Conservation (phyloP, 176 grass and related monocot genomes). For the Urochloa ruziziensis region DNA sequence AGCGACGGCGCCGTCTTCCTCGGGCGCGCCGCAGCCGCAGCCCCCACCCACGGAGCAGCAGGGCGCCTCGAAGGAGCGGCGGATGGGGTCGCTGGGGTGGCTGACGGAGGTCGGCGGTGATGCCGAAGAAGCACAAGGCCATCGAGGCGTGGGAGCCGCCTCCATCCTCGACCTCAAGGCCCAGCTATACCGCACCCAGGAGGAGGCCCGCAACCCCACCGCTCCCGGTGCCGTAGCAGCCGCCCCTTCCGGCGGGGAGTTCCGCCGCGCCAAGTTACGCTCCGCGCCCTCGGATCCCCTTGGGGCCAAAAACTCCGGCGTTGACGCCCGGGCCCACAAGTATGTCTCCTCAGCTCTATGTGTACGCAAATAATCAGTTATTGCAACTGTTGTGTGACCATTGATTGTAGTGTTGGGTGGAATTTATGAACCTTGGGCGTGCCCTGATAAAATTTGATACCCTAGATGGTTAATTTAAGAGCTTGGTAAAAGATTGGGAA, state of each 20-base stretch:
- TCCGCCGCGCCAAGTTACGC: constrained; percentile 67
- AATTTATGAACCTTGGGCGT: background rate
- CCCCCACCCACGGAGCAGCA: constrained; percentile 1
- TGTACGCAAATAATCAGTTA: background rate
- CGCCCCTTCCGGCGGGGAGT: constrained; percentile 45
- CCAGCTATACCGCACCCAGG: constrained; percentile 86
- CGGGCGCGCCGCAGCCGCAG: background rate
- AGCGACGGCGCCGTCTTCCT: background rate
- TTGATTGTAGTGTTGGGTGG: background rate
- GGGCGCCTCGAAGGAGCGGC: constrained; percentile 28
- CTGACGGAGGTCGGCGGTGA: constrained; percentile 90
- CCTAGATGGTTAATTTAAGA: background rate
- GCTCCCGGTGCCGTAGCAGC: constrained; percentile 33
- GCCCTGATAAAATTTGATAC: background rate
- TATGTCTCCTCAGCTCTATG: background rate
- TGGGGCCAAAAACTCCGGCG: constrained; percentile 79
- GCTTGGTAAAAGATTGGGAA: background rate
- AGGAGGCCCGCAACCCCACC: constrained; percentile 66
- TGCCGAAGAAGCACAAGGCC: constrained; percentile 97
- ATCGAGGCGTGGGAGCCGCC: constrained; percentile 88
- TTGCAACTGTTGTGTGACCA: background rate
- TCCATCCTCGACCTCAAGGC: constrained; percentile 97
- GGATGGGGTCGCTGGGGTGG: constrained; percentile 94
- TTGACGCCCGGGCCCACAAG: constrained; percentile 67
- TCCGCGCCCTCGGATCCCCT: constrained; percentile 44